Base-by-base conservation (phyloP, 2,329 filamentous ascomycete species). In the Claviceps sp. region DNA sequence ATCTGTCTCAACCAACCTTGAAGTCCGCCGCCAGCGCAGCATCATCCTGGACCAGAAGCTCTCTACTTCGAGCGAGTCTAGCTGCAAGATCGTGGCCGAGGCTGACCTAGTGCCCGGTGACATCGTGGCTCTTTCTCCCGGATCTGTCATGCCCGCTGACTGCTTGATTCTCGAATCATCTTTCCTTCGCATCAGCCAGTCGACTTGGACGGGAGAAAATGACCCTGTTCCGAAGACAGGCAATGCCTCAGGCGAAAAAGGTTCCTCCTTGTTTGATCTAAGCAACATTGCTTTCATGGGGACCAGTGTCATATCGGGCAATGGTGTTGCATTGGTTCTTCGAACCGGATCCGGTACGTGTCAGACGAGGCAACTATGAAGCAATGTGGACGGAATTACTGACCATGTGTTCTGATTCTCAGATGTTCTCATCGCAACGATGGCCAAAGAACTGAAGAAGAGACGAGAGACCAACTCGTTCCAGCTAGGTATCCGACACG, bases 121-220 rank as follows among this genome's bases (percentile, higher is more conserved):
- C 46, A 48, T 62, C 22, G 50, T 61, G 2, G 1, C 56, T 13
- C 52, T 63, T 2, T 50, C 55, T 1, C 60, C 61, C 4, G 61
- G 60, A 1, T 56, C 54, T n/a, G 50, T 62, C 34, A 58, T 63
- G 5, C 60, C 61, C 2, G 61, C 62, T n/a, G 62, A 64, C 45
- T 61, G 61, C 50, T 37, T 63, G 44, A 55, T 64, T n/a, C 52
- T 63, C 2, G 61, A 63, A 18, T 50, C 61, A 1, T 59, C 56
- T 9, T 64, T 62, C 40, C 54, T 63, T 1, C 61, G 60, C 3
- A 53, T 64, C 48, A 60, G 61, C 40, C 61, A 63, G 49, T 63
- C 61, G n/a, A 61, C 59, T 14, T 62, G 61, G 60, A 64, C 61
- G 0, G 62, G 62, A 14, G 62, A 64, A 48, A 63, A 53, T 48